These are phyloP conservation scores for Casuarina glauca DNA, from an alignment of 306 rosid species.

Conservation along the genomic window DNA sequence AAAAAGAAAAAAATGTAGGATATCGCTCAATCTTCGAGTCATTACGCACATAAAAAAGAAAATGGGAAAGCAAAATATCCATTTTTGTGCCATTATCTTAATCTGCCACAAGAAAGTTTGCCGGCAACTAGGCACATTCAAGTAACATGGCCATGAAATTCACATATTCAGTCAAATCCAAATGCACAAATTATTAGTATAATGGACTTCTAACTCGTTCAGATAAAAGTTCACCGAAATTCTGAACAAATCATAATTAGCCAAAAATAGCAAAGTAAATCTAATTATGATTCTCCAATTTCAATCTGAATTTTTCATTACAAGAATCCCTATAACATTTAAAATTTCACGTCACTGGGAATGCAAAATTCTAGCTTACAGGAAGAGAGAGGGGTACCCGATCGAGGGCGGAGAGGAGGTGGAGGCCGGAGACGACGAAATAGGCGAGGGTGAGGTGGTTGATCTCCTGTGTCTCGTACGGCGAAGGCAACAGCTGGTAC, in stretches of 20 bases:
- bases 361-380: not conserved
- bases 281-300: too few relatives aligned
- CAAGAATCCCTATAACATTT: not conserved
- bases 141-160: not conserved
- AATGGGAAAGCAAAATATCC: not conserved
- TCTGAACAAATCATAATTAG: not conserved
- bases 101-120: not conserved
- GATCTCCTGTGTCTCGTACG: slow-evolving; percentile 72
- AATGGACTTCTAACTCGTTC: not conserved
- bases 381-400: slow-evolving; percentile 28
- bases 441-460: slow-evolving; percentile 91
- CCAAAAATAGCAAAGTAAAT: not conserved
- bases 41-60: not conserved
- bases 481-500: slow-evolving; percentile 64
- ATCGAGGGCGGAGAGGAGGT: slow-evolving; percentile 60
- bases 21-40: not conserved
- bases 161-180: not conserved
- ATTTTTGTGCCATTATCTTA: not conserved
- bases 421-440: slow-evolving; percentile 81
- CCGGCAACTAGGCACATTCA: too few relatives aligned
- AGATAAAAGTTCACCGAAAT: not conserved
- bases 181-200: not conserved
- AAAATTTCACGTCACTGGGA: not conserved
- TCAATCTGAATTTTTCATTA: too few relatives aligned
- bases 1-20: not conserved